Evolutionary conservation across 768 basidiomycete genomes (phyloP).

Genomic region (Hericium erinaceus): DNA sequence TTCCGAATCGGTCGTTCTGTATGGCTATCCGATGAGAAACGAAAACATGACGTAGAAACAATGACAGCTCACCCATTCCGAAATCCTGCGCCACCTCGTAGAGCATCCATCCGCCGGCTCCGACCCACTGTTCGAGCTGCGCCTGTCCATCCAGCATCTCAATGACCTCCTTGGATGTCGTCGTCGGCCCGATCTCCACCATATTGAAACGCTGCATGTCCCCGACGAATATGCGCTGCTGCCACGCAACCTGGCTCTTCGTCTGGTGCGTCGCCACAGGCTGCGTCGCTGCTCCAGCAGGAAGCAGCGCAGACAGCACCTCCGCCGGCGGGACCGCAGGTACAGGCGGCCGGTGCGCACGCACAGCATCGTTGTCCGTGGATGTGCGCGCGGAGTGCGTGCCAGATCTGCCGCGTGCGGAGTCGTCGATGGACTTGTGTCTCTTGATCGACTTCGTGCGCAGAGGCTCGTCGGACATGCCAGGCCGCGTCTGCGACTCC

Average conservation of each 20-base stretch:
- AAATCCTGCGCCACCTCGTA: constrained; percentile 87
- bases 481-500: constrained; percentile 4
- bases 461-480: not conserved
- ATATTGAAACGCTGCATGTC: constrained; percentile 68
- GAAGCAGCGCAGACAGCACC: constrained; percentile 17
- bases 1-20: constrained; percentile 84
- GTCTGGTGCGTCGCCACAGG: constrained; percentile 2
- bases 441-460: constrained; percentile 8
- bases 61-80: constrained; percentile 72
- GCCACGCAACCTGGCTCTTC: constrained; percentile 25
- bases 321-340: constrained; percentile 27
- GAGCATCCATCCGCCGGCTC: constrained; percentile 75
- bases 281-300: constrained; percentile 1
- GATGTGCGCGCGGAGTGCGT: constrained; percentile 8
- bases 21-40: not conserved
- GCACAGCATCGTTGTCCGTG: constrained; percentile 6
- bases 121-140: constrained; percentile 48
- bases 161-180: constrained; percentile 68
- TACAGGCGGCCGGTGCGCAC: constrained; percentile 24
- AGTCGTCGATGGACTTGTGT: constrained; percentile 17
- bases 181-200: constrained; percentile 59
- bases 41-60: not conserved
- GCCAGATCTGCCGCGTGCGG: constrained; percentile 6
- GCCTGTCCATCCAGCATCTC: constrained; percentile 56
- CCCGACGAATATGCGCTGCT: constrained; percentile 71